phyloP scores from a whole-genome alignment of 371 early-diverging fungal genomes.

The Rhizopus microsporus region DNA sequence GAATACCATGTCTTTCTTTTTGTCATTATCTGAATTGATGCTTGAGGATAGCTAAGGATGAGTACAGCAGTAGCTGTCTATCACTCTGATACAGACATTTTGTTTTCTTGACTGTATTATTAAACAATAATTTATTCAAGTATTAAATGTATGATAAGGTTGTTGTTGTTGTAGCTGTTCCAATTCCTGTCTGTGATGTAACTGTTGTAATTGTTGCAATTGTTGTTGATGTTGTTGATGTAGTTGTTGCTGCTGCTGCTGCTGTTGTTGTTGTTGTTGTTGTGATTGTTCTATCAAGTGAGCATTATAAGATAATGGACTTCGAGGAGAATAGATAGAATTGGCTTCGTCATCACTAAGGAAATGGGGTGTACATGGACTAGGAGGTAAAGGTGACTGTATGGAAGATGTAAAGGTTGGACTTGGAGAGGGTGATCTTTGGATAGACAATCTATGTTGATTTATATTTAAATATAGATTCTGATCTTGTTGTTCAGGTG shows the following conservation, averaged over 20 bases:
- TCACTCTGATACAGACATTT: too few relatives aligned
- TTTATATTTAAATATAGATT: conserved; percentile 16
- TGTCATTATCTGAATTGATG: too few relatives aligned
- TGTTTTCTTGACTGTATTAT: neutral
- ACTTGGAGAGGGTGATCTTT: conserved; percentile 19
- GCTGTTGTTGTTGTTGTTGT: conserved; percentile 12
- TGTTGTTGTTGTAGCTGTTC: neutral
- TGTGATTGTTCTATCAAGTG: conserved; percentile 10
- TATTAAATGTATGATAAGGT: neutral
- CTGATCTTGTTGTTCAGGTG: conserved; percentile 25
- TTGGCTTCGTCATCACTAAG: conserved; percentile 15
- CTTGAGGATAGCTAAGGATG: too few relatives aligned
- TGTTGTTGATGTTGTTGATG: neutral
- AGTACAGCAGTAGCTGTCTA: neutral
- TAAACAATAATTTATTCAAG: neutral
- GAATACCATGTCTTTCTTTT: too few relatives aligned
- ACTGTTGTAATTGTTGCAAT: neutral
- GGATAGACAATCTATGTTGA: conserved; percentile 14
- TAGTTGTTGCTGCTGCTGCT: conserved; percentile 7
- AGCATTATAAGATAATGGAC: conserved; percentile 14
- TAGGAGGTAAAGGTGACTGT: conserved; percentile 29
- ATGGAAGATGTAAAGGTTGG: conserved; percentile 22
- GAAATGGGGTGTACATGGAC: conserved; percentile 24
- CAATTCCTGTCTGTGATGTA: neutral
- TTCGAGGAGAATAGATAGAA: conserved; percentile 21